A percentile compares a stretch with the other conserved stretches of the same genome.
Evolutionary conservation across 2,329 filamentous ascomycete genomes (phyloP).

Genomic region (Neopestalotiopsis rosae): DNA sequence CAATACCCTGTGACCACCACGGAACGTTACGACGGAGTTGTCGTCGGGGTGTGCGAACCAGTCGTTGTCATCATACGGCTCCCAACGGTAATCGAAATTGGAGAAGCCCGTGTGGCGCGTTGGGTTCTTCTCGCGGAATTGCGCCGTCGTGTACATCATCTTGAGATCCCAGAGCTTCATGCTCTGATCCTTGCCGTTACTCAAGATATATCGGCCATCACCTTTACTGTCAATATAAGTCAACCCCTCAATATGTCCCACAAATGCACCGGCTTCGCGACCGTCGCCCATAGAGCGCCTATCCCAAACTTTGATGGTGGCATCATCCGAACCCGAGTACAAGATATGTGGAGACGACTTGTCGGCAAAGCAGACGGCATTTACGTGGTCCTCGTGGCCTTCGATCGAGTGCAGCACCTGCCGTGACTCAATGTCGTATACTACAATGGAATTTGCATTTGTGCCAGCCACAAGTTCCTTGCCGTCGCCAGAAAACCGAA

Average conservation of each 20-base stretch:
- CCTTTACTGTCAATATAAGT: slow-evolving; percentile 75
- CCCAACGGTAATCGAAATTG: slow-evolving; percentile 77
- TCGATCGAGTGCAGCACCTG: slow-evolving; percentile 74
- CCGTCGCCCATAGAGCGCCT: slow-evolving; percentile 88
- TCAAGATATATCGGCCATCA: slow-evolving; percentile 82
- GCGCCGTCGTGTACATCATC: slow-evolving; percentile 80
- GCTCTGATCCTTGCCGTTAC: slow-evolving; percentile 93
- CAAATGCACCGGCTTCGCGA: slow-evolving; percentile 70
- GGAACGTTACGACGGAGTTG: slow-evolving; percentile 91
- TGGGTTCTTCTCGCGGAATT: slow-evolving; percentile 62
- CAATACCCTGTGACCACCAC: slow-evolving; percentile 80
- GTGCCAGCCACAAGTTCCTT: slow-evolving; percentile 90
- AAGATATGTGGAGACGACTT: slow-evolving; percentile 87
- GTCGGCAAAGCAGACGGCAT: slow-evolving; percentile 95
- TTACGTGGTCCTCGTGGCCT: slow-evolving; percentile 88
- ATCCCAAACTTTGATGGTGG: slow-evolving; percentile 96
- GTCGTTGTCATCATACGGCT: slow-evolving; percentile 66
- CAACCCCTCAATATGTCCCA: slow-evolving; percentile 69
- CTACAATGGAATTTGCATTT: slow-evolving; percentile 77
- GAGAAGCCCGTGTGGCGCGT: slow-evolving; percentile 57
- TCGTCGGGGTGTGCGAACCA: slow-evolving; percentile 81
- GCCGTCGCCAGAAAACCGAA: slow-evolving; percentile 92
- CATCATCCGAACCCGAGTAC: slow-evolving; percentile 95
- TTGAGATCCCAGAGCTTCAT: slow-evolving; percentile 97
- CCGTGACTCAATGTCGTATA: slow-evolving; percentile 89